These are phyloP conservation scores for Picochlorum sp. DNA, from an alignment of 139 green algal species.

Conservation along the genomic window DNA sequence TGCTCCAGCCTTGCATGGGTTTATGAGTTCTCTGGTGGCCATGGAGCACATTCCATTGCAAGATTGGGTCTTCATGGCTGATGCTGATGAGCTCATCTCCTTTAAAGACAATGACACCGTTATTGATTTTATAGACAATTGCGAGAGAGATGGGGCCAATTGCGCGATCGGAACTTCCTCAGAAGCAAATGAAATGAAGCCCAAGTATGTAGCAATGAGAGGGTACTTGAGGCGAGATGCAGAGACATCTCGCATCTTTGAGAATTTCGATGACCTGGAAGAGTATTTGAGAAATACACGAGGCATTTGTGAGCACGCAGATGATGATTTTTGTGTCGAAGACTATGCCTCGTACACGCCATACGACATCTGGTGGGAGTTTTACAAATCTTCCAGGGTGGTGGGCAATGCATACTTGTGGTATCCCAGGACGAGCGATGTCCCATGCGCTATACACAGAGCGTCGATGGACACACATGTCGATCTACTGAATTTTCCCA, in stretches of 20 bases:
- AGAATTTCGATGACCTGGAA: not conserved
- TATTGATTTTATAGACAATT: constrained; percentile 1
- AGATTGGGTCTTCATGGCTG: constrained; percentile 19
- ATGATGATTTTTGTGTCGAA: too few relatives aligned
- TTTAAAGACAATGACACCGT: not conserved
- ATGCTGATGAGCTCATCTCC: constrained; percentile 1
- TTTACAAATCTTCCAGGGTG: constrained; percentile 8
- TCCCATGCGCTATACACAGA: too few relatives aligned
- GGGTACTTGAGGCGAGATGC: not conserved
- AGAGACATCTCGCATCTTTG: not conserved
- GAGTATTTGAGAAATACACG: not conserved
- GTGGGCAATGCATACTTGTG: constrained; percentile 20
- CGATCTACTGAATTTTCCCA: not conserved
- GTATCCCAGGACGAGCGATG: not conserved
- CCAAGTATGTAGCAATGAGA: not conserved
- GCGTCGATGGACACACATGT: not conserved
- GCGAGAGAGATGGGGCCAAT: constrained; percentile 7
- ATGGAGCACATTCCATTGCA: constrained; percentile 5
- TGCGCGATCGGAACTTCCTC: not conserved
- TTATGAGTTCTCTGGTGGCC: constrained; percentile 3
- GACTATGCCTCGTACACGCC: constrained; percentile 1
- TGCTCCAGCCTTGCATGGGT: not conserved
- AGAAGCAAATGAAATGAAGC: not conserved
- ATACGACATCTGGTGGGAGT: constrained; percentile 17
- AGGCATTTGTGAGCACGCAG: too few relatives aligned